Evolutionary conservation across 352 stramenopile species (phyloP).

Genomic region (Thalassiosira exigua): DNA sequence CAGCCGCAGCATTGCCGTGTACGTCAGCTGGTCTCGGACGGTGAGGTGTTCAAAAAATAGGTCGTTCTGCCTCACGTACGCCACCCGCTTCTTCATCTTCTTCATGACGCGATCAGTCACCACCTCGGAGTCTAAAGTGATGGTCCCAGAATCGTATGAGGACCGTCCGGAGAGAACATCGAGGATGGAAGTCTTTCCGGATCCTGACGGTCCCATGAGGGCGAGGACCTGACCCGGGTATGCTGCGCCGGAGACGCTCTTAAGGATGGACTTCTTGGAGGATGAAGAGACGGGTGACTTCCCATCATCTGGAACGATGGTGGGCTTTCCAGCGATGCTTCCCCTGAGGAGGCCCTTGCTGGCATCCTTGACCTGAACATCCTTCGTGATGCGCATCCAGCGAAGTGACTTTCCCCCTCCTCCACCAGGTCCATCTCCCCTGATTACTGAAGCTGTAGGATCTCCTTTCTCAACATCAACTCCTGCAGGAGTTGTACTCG

Average conservation of each 20-base stretch:
- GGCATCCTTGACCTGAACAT: slow-evolving; percentile 55
- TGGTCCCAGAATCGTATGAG: slow-evolving; percentile 53
- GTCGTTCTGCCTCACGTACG: slow-evolving; percentile 90
- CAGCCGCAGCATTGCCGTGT: slow-evolving; percentile 88
- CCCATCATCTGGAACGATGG: slow-evolving; percentile 1
- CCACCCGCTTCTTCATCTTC: slow-evolving; percentile 74
- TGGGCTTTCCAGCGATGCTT: slow-evolving; percentile 45
- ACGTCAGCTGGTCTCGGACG: slow-evolving; percentile 88
- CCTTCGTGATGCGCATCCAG: slow-evolving; percentile 69
- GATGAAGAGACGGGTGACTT: not conserved
- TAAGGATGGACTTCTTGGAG: slow-evolving; percentile 69
- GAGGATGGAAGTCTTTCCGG: slow-evolving; percentile 76
- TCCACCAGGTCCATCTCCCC: too few relatives aligned
- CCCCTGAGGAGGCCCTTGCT: slow-evolving; percentile 55
- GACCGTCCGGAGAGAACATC: slow-evolving; percentile 72
- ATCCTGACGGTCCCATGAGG: slow-evolving; percentile 72
- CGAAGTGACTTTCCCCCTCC: slow-evolving; percentile 43
- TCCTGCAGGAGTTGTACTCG: too few relatives aligned
- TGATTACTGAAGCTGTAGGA: too few relatives aligned
- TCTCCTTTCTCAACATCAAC: too few relatives aligned
- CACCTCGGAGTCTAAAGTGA: slow-evolving; percentile 67
- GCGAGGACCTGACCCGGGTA: slow-evolving; percentile 68
- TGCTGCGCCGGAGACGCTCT: slow-evolving; percentile 68
- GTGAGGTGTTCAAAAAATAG: slow-evolving; percentile 90
- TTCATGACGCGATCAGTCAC: slow-evolving; percentile 62